Conservation (phyloP, 2,329 filamentous ascomycete species). For the Calonectria multiphialidica region DNA sequence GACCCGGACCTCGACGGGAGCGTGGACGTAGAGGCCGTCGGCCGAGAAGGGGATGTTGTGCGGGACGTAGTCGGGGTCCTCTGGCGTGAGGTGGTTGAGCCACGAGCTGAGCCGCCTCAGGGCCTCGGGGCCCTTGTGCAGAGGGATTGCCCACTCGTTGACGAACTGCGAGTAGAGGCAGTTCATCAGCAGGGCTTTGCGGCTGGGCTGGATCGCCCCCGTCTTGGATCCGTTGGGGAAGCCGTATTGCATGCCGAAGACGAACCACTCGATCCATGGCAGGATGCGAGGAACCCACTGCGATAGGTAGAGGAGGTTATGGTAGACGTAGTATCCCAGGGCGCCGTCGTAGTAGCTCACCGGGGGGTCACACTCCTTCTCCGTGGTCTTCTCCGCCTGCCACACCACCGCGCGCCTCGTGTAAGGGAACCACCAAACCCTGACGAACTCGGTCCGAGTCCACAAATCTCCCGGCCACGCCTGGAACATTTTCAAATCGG, state of each 20-base stretch:
- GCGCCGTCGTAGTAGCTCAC: conserved; percentile 84
- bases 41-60: conserved; percentile 84
- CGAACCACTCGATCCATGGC: conserved; percentile 94
- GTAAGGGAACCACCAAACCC: conserved; percentile 99
- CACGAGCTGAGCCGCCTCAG: conserved; percentile 86
- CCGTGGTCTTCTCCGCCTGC: conserved; percentile 83
- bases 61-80: conserved; percentile 72
- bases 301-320: conserved; percentile 86
- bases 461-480: conserved; percentile 83
- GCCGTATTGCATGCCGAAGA: conserved; percentile 98
- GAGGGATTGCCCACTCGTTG: conserved; percentile 96
- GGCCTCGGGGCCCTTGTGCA: conserved; percentile 88
- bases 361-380: conserved; percentile 69
- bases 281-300: conserved; percentile 83
- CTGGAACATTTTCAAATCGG: conserved; percentile 75
- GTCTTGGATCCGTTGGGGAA: conserved; percentile 79
- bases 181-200: conserved; percentile 90
- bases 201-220: conserved; percentile 83
- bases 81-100: conserved; percentile 75
- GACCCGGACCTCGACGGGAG: conserved; percentile 92
- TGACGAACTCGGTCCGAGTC: conserved; percentile 87
- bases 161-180: conserved; percentile 99
- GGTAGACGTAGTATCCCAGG: conserved; percentile 90
- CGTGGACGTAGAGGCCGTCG: conserved; percentile 85
- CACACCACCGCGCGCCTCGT: conserved; percentile 89